These are phyloP conservation scores for Vaucheria bursata DNA, from an alignment of 352 stramenopile species.

Conservation along the genomic window DNA sequence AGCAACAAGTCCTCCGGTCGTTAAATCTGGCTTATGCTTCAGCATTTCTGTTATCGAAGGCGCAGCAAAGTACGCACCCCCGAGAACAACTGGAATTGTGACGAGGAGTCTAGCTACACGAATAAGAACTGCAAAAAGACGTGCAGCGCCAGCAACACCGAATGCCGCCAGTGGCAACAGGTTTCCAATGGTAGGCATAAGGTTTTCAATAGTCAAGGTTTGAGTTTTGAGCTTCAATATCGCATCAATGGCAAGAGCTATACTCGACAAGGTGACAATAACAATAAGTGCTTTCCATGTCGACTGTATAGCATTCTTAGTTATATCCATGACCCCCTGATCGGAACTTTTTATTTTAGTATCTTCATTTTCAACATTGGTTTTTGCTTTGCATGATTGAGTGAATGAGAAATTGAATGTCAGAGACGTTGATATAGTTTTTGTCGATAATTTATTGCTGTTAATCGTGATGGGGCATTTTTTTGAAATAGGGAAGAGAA, in stretches of 20 bases:
- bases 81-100: slow-evolving; percentile 6
- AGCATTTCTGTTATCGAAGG: slow-evolving; percentile 1
- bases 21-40: slow-evolving; percentile 1
- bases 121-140: not conserved
- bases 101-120: not conserved
- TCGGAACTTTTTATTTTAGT: not conserved
- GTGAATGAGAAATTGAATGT: not conserved
- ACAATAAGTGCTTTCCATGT: not conserved
- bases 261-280: not conserved
- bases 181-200: not conserved
- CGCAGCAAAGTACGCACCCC: slow-evolving; percentile 3
- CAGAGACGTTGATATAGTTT: too few relatives aligned
- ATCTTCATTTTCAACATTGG: not conserved
- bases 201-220: not conserved
- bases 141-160: not conserved
- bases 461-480: too few relatives aligned
- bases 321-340: not conserved
- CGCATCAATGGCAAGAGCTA: not conserved
- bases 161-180: not conserved
- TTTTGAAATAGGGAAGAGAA: too few relatives aligned
- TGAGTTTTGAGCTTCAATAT: slow-evolving; percentile 1
- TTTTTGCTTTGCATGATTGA: not conserved
- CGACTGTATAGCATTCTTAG: not conserved
- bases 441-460: too few relatives aligned
- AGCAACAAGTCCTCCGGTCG: slow-evolving; percentile 2